A percentile compares a stretch with the other conserved stretches of the same genome.
Conservation (phyloP, 805 yeast species). For the Wickerhamiella qilinensis region DNA sequence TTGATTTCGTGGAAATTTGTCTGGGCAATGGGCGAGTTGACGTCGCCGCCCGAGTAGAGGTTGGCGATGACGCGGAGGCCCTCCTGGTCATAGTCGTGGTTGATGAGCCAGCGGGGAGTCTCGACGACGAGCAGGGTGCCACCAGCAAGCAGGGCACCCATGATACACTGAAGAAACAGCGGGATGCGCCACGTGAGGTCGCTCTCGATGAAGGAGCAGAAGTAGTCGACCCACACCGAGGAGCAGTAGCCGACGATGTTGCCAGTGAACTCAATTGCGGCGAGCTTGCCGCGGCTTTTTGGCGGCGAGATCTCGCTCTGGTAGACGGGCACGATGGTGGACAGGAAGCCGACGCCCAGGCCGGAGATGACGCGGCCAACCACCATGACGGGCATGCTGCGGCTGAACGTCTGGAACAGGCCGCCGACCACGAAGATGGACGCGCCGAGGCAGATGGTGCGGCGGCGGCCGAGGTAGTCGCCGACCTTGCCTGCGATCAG, state of each 20-base stretch:
- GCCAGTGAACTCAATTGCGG: slow-evolving; percentile 79
- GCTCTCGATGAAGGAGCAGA: slow-evolving; percentile 46
- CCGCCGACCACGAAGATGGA: slow-evolving; percentile 68
- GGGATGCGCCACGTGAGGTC: slow-evolving; percentile 68
- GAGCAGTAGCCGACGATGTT: slow-evolving; percentile 67
- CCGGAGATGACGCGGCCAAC: slow-evolving; percentile 68
- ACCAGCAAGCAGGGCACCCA: slow-evolving; percentile 48
- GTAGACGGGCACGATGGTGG: slow-evolving; percentile 75
- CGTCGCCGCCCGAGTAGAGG: slow-evolving; percentile 49
- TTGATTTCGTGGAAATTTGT: slow-evolving; percentile 68
- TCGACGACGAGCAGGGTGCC: slow-evolving; percentile 76
- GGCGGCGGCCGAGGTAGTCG: slow-evolving; percentile 63
- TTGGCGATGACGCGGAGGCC: slow-evolving; percentile 77
- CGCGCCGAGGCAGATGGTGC: slow-evolving; percentile 70
- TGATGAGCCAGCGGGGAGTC: slow-evolving; percentile 80
- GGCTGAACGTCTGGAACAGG: slow-evolving; percentile 46
- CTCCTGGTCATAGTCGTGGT: slow-evolving; percentile 61
- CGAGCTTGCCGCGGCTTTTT: slow-evolving; percentile 68
- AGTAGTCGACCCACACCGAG: slow-evolving; percentile 79
- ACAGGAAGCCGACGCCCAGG: slow-evolving; percentile 70
- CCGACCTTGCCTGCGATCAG: slow-evolving; percentile 63
- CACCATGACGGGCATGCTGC: slow-evolving; percentile 39
- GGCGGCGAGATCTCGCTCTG: slow-evolving; percentile 83
- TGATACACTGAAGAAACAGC: slow-evolving; percentile 53
- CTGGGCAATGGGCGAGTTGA: slow-evolving; percentile 49